These are phyloP conservation scores for Pholiota microspora DNA, from an alignment of 768 basidiomycete species.

Conservation along the genomic window DNA sequence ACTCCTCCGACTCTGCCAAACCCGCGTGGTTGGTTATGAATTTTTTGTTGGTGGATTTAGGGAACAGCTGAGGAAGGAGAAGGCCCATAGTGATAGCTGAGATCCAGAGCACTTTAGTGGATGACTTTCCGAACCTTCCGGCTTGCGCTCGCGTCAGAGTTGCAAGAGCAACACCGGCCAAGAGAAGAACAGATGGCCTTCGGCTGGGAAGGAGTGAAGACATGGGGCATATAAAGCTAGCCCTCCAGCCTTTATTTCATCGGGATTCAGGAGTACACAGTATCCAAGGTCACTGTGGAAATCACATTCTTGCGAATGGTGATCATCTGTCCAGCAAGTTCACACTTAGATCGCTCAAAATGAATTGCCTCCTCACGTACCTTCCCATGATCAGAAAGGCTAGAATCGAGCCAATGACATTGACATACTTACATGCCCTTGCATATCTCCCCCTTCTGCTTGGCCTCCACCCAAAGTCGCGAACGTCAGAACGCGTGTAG, in stretches of 20 bases:
- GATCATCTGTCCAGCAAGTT: background rate
- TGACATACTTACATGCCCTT: no score
- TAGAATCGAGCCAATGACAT: background rate
- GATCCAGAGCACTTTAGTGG: slow-evolving; percentile 16
- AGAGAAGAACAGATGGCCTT: slow-evolving; percentile 6
- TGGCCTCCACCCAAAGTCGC: no score
- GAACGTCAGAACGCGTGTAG: no score
- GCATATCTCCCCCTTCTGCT: background rate
- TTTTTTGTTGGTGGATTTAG: slow-evolving; percentile 17
- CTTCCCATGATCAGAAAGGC: background rate
- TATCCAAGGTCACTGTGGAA: no score
- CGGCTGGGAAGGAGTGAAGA: slow-evolving; percentile 2
- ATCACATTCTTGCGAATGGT: background rate
- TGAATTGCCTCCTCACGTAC: background rate
- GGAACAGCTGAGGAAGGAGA: slow-evolving; percentile 18
- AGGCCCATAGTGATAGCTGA: slow-evolving; percentile 21
- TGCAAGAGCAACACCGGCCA: slow-evolving; percentile 11
- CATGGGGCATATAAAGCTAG: background rate
- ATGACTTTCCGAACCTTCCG: slow-evolving; percentile 8
- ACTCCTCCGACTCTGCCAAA: slow-evolving; percentile 29
- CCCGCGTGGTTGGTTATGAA: slow-evolving; percentile 23
- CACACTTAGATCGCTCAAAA: background rate
- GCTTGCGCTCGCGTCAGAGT: slow-evolving; percentile 7
- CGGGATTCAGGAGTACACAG: background rate
- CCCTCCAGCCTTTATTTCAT: background rate